Evolutionary conservation across 75 land plant species (phyloP), one percentile per base, ranked within the genome.

Genomic region (Chamaecyparis obtusa): DNA sequence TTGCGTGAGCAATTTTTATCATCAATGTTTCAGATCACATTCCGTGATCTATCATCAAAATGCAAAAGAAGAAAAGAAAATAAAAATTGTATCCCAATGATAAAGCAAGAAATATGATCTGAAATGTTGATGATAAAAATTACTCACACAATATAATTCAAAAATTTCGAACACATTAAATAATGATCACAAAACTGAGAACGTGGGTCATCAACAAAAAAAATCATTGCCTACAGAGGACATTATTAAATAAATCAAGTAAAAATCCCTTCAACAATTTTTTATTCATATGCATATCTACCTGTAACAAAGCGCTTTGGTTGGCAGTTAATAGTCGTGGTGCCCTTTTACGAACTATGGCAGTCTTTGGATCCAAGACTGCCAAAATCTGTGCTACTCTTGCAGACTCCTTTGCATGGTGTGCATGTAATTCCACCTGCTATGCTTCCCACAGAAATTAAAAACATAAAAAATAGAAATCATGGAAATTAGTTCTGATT

Each of bases 301-400:
- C 99, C 97, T 95, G 96, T 49, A 98, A 71, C 11, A 94, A 81
- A 41, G 99, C 99, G 89, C 91, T 95, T 83, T 98, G 99, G 86
- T 95, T 98, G 16, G 99, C 89, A 37, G 84, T 57, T 55, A 98
- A 90, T 88, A 88, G 87, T 9, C 99, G 93, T 1, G 99, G 97
- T 41, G 96, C 86, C 85, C 89, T 91, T 80, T 94, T 93, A 54
- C 93, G 85, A 21, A 90, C 91, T 71, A 92, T 88, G 21, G 95
- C 96, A 75, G 93, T 92, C 91, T 98, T 98, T 24, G 94, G 88
- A 89, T 98, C 97, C 32, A 98, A 84, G 84, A 96, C 80, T 4
- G 97, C 91, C 36, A 92, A 24, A 78, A 96, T 90, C 85, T 91
- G 91, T 57, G 84, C 88, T 69, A 98, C 91, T 79, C 84, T 94